phyloP scores from a whole-genome alignment of 306 rosid genomes.

The Fragaria ananassa region DNA sequence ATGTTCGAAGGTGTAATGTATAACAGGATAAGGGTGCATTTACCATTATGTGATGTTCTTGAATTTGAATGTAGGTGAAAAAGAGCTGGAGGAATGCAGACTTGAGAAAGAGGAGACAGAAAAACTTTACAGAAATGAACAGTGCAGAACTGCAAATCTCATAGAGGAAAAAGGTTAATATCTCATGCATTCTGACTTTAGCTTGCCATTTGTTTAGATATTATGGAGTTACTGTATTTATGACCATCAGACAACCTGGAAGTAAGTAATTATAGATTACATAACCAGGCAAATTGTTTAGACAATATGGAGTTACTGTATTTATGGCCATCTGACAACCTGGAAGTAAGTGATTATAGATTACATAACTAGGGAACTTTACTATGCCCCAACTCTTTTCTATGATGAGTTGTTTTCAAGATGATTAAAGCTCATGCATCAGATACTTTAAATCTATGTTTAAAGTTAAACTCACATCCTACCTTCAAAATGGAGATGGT shows the following conservation, averaged over 20 bases:
- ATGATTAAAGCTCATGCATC: constrained; percentile 1
- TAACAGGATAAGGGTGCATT: background rate
- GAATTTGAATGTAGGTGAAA: constrained; percentile 51
- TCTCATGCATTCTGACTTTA: constrained; percentile 16
- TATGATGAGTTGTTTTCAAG: constrained; percentile 7
- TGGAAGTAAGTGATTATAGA: background rate
- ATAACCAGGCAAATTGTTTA: background rate
- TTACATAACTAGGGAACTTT: background rate
- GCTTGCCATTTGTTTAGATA: background rate
- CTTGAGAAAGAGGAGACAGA: constrained; percentile 52
- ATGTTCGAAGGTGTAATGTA: background rate
- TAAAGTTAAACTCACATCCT: background rate
- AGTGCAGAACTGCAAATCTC: constrained; percentile 44
- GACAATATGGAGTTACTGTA: background rate
- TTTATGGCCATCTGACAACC: background rate
- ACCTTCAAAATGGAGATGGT: background rate
- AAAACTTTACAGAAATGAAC: constrained; percentile 52
- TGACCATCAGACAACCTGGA: background rate
- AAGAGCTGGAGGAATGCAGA: constrained; percentile 57
- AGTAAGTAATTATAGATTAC: background rate
- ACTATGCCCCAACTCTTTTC: background rate
- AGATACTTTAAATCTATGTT: background rate
- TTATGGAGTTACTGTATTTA: background rate
- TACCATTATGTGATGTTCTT: constrained; percentile 23
- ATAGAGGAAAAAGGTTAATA: constrained; percentile 62